Evolutionary conservation across 768 basidiomycete genomes (phyloP).

Genomic region (Boletellus ananas): DNA sequence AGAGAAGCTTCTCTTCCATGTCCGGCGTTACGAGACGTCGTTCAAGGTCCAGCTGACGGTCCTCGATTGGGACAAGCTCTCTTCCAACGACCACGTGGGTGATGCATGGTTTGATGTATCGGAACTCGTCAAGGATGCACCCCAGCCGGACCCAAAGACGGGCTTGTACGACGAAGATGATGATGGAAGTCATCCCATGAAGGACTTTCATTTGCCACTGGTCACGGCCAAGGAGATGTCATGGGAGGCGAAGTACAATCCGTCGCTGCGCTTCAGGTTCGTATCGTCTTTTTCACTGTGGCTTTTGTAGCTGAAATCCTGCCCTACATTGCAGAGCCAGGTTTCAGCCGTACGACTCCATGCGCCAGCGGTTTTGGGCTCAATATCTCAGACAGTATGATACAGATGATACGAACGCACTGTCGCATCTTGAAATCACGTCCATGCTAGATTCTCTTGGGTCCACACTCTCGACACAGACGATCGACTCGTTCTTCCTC

Average conservation of each 20-base stretch:
- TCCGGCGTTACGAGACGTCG: constrained; percentile 76
- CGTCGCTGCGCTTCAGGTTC: constrained; percentile 64
- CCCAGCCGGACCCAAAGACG: constrained; percentile 57
- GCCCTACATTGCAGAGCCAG: constrained; percentile 53
- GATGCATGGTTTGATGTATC: constrained; percentile 68
- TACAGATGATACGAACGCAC: constrained; percentile 66
- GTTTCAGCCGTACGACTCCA: constrained; percentile 91
- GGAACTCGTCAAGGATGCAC: constrained; percentile 63
- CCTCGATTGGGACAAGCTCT: constrained; percentile 95
- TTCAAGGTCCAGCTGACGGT: constrained; percentile 80
- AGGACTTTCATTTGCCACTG: constrained; percentile 66
- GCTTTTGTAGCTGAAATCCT: constrained; percentile 1
- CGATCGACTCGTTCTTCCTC: constrained; percentile 79
- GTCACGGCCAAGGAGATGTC: constrained; percentile 54
- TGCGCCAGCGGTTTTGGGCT: constrained; percentile 88
- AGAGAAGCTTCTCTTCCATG: constrained; percentile 94
- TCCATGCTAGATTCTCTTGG: constrained; percentile 97
- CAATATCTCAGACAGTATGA: constrained; percentile 90
- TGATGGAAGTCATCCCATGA: constrained; percentile 50
- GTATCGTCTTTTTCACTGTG: constrained; percentile 1
- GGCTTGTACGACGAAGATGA: constrained; percentile 41
- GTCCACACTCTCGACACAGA: constrained; percentile 79
- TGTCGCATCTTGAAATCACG: constrained; percentile 84
- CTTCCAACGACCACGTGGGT: constrained; percentile 85
- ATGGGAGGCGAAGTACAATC: constrained; percentile 73